Evolutionary conservation across 2,329 filamentous ascomycete genomes (phyloP).

Genomic region (Fulvia fulva): DNA sequence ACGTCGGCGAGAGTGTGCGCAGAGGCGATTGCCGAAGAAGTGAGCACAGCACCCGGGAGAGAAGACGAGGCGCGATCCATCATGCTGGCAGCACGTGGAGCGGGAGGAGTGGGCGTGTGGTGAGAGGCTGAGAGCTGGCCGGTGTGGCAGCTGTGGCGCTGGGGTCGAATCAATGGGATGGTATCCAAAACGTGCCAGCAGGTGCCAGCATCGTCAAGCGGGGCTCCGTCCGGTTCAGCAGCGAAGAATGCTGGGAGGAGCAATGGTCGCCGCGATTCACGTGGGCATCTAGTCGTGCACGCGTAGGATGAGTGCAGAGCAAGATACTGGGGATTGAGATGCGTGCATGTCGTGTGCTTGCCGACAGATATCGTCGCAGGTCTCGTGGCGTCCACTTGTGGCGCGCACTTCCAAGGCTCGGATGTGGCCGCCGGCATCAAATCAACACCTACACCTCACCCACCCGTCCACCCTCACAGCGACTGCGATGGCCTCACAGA

Average conservation of each 20-base stretch:
- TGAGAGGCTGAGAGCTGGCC: neutral
- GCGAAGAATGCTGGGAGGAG: neutral
- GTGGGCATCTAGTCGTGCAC: neutral
- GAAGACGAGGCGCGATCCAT: neutral
- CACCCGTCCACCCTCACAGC: neutral
- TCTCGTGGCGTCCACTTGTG: neutral
- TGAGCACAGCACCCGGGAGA: neutral
- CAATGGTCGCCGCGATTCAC: neutral
- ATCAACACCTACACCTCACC: neutral
- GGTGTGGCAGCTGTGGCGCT: neutral
- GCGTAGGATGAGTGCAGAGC: neutral
- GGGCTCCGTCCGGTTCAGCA: neutral
- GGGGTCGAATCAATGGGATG: neutral
- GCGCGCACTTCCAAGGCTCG: neutral
- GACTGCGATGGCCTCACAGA: conserved; percentile 25
- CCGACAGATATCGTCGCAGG: neutral
- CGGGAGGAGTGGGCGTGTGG: neutral
- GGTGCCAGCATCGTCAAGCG: neutral
- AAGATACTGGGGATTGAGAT: neutral
- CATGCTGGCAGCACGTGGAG: neutral
- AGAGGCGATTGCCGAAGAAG: conserved; percentile 3
- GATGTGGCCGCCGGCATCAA: neutral
- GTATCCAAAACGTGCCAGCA: neutral
- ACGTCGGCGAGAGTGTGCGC: conserved; percentile 4
- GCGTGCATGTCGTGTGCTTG: conserved; percentile 1